Percentiles rank a stretch among this genome's conserved stretches.
These are phyloP conservation scores for Cryphonectria radicalis DNA, from an alignment of 2,329 filamentous ascomycete species.

Conservation along the genomic window DNA sequence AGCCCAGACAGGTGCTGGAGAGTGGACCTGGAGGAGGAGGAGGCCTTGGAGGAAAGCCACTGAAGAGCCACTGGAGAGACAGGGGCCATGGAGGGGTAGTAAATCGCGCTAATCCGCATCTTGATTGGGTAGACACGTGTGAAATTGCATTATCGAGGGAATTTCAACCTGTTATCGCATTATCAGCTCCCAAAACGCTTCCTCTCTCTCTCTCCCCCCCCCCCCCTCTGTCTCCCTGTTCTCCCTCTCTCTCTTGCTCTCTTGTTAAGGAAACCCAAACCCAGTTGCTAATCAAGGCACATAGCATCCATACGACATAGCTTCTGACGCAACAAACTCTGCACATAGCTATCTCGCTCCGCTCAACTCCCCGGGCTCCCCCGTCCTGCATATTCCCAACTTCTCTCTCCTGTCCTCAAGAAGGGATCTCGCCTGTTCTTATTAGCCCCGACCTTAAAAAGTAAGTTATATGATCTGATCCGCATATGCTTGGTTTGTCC, in stretches of 20 bases:
- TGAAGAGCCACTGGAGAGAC: constrained; percentile 7
- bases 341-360: constrained; percentile 21
- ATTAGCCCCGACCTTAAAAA: not conserved
- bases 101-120: not conserved
- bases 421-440: not conserved
- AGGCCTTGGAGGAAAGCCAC: not conserved
- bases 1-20: not conserved
- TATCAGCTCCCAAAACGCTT: constrained; percentile 7
- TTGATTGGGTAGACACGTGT: not conserved
- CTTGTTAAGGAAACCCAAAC: not conserved
- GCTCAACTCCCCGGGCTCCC: not conserved
- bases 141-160: constrained; percentile 12
- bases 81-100: not conserved
- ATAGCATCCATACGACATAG: constrained; percentile 19
- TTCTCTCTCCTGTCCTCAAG: not conserved
- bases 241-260: no score
- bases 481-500: not conserved
- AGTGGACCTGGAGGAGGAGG: not conserved
- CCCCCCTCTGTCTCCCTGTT: no score
- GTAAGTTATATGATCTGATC: not conserved
- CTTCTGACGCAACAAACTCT: constrained; percentile 30
- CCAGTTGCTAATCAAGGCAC: constrained; percentile 17
- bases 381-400: not conserved
- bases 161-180: constrained; percentile 5
- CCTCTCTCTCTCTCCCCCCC: no score